A percentile compares a stretch with the other conserved stretches of the same genome.
Conservation (phyloP, 306 rosid genomes). For the Prinsepia uniflora region DNA sequence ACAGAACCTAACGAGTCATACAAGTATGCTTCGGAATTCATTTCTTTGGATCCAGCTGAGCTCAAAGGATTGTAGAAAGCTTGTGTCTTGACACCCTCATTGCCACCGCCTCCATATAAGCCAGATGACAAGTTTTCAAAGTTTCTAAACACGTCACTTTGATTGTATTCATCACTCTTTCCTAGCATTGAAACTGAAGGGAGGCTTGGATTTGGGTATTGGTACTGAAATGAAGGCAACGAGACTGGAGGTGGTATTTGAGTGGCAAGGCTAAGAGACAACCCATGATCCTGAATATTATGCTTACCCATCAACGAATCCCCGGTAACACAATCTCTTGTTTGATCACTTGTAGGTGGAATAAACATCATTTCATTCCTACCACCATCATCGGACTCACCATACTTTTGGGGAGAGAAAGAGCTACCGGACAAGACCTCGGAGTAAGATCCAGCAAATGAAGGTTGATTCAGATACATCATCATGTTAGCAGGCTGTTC, state of each 20-base stretch:
- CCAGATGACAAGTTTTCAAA: conserved; percentile 47
- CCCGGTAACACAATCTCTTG: conserved; percentile 31
- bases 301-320: conserved; percentile 39
- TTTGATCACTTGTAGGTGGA: conserved; percentile 41
- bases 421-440: conserved; percentile 43
- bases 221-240: conserved; percentile 51
- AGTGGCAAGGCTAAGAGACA: conserved; percentile 81
- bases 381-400: conserved; percentile 41
- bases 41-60: conserved; percentile 35
- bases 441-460: conserved; percentile 55
- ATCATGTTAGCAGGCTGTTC: conserved; percentile 36
- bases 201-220: conserved; percentile 39
- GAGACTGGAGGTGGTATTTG: conserved; percentile 45
- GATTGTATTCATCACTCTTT: conserved; percentile 37
- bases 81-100: conserved; percentile 40
- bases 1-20: conserved; percentile 36
- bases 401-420: conserved; percentile 44
- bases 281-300: conserved; percentile 60
- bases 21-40: conserved; percentile 29
- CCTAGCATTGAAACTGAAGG: conserved; percentile 38
- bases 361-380: conserved; percentile 64
- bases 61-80: conserved; percentile 41
- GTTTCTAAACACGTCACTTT: conserved; percentile 35
- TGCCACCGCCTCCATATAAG: conserved; percentile 34
- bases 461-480: conserved; percentile 61